Evolutionary conservation across 345 rosid species (phyloP), one percentile per base, ranked within the genome.

Genomic region (Carallia pectinifolia): DNA sequence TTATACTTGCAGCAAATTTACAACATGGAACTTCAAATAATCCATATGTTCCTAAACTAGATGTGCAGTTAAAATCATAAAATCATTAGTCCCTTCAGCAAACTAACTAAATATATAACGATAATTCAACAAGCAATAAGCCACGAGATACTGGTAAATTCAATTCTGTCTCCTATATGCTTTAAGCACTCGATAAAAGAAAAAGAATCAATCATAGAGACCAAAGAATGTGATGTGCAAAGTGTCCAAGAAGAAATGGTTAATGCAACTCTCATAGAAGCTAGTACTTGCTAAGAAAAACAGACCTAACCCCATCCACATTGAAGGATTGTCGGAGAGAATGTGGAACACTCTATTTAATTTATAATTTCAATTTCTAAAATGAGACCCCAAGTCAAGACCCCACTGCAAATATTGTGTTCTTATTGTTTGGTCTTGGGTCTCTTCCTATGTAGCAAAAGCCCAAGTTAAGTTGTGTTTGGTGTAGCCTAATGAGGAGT

Each of bases 311-410:
- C 81, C 84, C 80, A 37, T 85, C 90, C 0, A 88, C 74, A 79
- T 91, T 93, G 70, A 94, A 80, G 4, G 77, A 81, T 34, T 85
- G 86, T 68, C 89, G 96, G 58, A 94, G 89, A 69, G 93, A 85
- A 78, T 48, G 87, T 61, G 97, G 98, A 65, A 94, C 96, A 68
- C 98, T 97, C 33, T 91, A 85, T 85, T 89, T 94, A 76, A 94
- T 85, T 79, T 81, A 79, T 34, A 91, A 81, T 77, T 94, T 94
- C 98, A 94, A 88, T 78, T 94, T 89, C 58, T 74, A 97, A 77
- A 85, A 87, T 50, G 96, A 59, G 71, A 91, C 88, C 58, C 98
- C 98, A 38, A 96, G 96, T 70, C 91, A 88, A 23, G 98, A 88
- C 62, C 97, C 96, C 23, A 6, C 12, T 10, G 3, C 10, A 15